Evolutionary conservation across 129 eudicot genomes (phyloP).

Genomic region (Tanacetum coccineum): DNA sequence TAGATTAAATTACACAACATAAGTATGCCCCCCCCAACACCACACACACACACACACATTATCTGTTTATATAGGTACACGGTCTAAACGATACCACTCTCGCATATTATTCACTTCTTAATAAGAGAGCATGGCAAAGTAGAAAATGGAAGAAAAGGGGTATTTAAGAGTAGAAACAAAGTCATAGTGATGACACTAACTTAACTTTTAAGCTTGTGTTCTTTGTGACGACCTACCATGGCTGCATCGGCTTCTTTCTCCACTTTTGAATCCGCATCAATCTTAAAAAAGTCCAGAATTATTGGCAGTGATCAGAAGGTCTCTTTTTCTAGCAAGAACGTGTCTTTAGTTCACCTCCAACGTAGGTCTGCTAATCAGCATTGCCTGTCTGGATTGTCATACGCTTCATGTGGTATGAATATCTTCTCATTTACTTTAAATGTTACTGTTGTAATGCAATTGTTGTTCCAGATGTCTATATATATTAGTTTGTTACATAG

Average conservation of each 20-base stretch:
- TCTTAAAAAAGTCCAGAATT: not conserved
- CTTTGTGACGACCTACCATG: conserved; percentile 14
- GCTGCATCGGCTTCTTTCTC: conserved; percentile 37
- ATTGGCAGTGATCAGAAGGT: conserved; percentile 18
- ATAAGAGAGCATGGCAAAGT: not conserved
- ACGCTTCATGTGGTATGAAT: conserved; percentile 34
- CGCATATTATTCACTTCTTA: not conserved
- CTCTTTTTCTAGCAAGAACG: conserved; percentile 15
- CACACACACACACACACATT: not conserved
- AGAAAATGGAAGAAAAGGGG: not conserved
- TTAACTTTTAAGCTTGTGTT: not conserved
- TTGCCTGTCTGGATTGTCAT: conserved; percentile 30
- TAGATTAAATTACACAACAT: no score
- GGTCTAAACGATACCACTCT: not conserved
- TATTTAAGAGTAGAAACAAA: not conserved
- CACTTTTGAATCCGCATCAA: conserved; percentile 29
- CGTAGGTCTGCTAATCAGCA: conserved; percentile 15
- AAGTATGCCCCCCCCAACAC: no score
- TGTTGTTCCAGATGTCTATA: not conserved
- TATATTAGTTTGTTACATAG: not conserved
- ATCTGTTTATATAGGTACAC: conserved; percentile 31
- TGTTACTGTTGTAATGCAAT: not conserved
- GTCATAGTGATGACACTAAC: not conserved
- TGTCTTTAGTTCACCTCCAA: conserved; percentile 17
- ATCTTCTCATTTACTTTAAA: not conserved